A percentile compares a stretch with the other conserved stretches of the same genome.
These are phyloP conservation scores for Trichoderma gracile DNA, from an alignment of 2,329 filamentous ascomycete species.

Conservation along the genomic window DNA sequence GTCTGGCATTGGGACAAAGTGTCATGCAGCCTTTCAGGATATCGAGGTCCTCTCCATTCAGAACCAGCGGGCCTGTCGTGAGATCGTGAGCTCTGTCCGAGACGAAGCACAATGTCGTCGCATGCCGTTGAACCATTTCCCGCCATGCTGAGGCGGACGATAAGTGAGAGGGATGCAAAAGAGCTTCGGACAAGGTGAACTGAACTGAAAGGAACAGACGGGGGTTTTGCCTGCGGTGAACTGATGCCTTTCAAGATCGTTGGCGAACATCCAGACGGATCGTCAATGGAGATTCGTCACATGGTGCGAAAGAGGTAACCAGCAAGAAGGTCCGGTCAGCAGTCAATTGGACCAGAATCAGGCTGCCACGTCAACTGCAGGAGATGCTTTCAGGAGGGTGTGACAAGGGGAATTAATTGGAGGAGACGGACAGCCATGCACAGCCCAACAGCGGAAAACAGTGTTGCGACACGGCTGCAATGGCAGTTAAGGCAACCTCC, in stretches of 20 bases:
- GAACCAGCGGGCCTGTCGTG: neutral
- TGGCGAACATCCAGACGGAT: neutral
- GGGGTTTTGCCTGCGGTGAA: too few relatives aligned
- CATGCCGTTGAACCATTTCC: neutral
- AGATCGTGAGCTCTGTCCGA: neutral
- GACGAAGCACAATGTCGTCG: neutral
- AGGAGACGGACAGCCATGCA: neutral
- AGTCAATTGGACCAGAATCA: neutral
- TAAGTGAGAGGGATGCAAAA: neutral
- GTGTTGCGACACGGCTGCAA: neutral
- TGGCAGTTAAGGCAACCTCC: neutral
- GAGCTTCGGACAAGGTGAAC: too few relatives aligned
- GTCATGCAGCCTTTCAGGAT: neutral
- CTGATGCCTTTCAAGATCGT: neutral
- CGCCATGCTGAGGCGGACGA: neutral
- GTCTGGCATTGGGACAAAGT: neutral
- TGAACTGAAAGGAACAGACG: neutral
- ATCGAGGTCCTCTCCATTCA: too few relatives aligned
- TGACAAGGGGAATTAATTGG: neutral
- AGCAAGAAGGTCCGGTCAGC: too few relatives aligned
- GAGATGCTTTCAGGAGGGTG: neutral
- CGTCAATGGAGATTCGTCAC: neutral
- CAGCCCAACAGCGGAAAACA: neutral
- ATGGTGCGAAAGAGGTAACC: too few relatives aligned
- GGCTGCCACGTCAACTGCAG: neutral